These are phyloP conservation scores for Plectranthus barbatus DNA, from an alignment of 257 asterid genomes.

Conservation along the genomic window DNA sequence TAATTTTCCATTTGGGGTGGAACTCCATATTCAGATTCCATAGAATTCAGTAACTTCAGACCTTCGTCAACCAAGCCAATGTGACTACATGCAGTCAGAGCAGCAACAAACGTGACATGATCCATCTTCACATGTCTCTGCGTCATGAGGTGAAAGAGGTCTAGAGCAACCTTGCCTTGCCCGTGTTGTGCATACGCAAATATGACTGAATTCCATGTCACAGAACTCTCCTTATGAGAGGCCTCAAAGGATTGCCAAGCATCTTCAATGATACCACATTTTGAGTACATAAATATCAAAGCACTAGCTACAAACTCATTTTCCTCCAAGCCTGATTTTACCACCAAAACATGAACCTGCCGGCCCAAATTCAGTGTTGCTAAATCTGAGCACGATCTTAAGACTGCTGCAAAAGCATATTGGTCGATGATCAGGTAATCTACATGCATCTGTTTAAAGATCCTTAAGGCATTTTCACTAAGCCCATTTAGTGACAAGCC, in stretches of 20 bases:
- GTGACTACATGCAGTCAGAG: constrained; percentile 85
- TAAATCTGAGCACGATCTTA: constrained; percentile 80
- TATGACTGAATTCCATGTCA: constrained; percentile 80
- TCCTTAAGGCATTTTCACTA: constrained; percentile 52
- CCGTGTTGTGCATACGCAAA: constrained; percentile 89
- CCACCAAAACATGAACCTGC: constrained; percentile 54
- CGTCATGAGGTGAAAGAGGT: constrained; percentile 48
- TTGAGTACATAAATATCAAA: constrained; percentile 75
- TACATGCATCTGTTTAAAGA: constrained; percentile 48
- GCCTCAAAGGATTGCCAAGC: constrained; percentile 55
- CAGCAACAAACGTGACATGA: constrained; percentile 80
- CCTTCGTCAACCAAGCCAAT: constrained; percentile 79
- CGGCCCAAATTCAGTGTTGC: constrained; percentile 65
- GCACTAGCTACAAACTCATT: constrained; percentile 65
- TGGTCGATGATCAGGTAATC: constrained; percentile 50
- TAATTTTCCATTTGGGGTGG: constrained; percentile 72
- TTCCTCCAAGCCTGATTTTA: constrained; percentile 47
- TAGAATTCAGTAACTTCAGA: constrained; percentile 36
- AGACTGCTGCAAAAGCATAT: constrained; percentile 57
- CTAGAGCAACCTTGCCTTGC: constrained; percentile 59
- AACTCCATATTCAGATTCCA: constrained; percentile 54
- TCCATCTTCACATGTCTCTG: constrained; percentile 49
- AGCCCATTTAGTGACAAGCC: constrained; percentile 70
- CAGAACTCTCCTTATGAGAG: constrained; percentile 48
- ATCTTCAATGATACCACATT: constrained; percentile 72